phyloP scores from a whole-genome alignment of 371 early-diverging fungal species.

The Nematocida sp. region DNA sequence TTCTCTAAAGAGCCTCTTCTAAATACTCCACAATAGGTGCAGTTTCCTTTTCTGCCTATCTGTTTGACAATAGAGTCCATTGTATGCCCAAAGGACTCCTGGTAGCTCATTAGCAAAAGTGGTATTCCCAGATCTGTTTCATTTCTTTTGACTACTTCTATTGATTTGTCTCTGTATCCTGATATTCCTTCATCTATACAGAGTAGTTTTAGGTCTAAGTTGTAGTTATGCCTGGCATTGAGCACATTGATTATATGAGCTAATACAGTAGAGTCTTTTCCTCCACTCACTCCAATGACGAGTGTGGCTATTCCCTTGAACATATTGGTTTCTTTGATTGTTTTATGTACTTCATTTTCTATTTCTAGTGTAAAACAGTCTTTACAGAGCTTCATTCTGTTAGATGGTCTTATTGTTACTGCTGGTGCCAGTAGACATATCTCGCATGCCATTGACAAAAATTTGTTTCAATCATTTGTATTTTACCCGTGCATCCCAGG shows the following conservation, averaged over 20 bases:
- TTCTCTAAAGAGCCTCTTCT: constrained; percentile 92
- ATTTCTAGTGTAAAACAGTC: constrained; percentile 84
- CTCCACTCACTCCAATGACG: constrained; percentile 92
- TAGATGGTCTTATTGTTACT: constrained; percentile 81
- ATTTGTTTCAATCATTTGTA: constrained; percentile 43
- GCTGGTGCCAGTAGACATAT: constrained; percentile 67
- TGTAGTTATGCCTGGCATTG: constrained; percentile 85
- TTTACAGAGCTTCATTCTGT: constrained; percentile 79
- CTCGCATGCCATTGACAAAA: constrained; percentile 62
- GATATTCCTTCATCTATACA: constrained; percentile 98
- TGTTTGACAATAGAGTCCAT: constrained; percentile 87
- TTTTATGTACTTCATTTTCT: constrained; percentile 89
- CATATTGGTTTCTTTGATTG: constrained; percentile 73
- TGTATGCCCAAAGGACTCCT: constrained; percentile 84
- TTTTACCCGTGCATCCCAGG: no score
- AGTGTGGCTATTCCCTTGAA: constrained; percentile 81
- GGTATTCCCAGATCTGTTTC: constrained; percentile 82
- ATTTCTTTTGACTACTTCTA: constrained; percentile 84
- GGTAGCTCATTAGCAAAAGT: constrained; percentile 82
- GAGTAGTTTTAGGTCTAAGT: constrained; percentile 78
- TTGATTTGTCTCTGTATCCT: constrained; percentile 93
- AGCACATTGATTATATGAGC: constrained; percentile 85
- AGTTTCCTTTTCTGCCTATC: constrained; percentile 89
- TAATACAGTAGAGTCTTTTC: constrained; percentile 96
- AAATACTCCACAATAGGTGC: constrained; percentile 98